Evolutionary conservation across 2,329 filamentous ascomycete species (phyloP).

Genomic region (Fonsecaea nubica): DNA sequence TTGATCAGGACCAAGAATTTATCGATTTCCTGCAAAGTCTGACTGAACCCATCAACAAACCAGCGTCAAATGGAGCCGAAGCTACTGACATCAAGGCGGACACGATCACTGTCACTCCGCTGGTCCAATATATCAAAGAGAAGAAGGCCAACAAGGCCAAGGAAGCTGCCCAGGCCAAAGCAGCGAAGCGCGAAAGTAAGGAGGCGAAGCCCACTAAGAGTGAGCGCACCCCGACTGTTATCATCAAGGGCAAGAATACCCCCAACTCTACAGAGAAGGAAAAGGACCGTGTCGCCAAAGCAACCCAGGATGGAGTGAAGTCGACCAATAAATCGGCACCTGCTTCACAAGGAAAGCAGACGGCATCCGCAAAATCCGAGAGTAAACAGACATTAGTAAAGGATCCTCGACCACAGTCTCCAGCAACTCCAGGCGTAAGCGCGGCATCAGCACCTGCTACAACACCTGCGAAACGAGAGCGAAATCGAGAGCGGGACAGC

Average conservation of each 20-base stretch:
- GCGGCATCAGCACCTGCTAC: conserved; percentile 39
- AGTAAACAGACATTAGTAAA: conserved; percentile 42
- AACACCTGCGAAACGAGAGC: conserved; percentile 56
- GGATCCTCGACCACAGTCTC: conserved; percentile 34
- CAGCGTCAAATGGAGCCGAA: conserved; percentile 57
- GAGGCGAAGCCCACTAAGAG: conserved; percentile 61
- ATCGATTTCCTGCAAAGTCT: conserved; percentile 89
- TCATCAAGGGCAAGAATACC: conserved; percentile 42
- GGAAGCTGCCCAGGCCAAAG: conserved; percentile 44
- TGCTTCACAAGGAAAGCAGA: conserved; percentile 43
- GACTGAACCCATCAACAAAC: conserved; percentile 72
- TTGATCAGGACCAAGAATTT: conserved; percentile 95
- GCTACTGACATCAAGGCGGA: conserved; percentile 60
- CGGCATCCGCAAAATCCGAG: conserved; percentile 22
- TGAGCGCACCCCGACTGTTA: conserved; percentile 48
- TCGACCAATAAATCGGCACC: conserved; percentile 59
- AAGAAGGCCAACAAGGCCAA: conserved; percentile 81
- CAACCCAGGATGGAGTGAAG: conserved; percentile 67
- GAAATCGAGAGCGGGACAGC: conserved; percentile 62
- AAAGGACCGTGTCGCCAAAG: conserved; percentile 57
- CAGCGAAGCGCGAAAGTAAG: conserved; percentile 67
- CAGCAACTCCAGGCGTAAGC: conserved; percentile 42
- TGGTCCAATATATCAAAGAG: conserved; percentile 88
- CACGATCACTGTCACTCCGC: conserved; percentile 79
- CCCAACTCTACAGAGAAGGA: conserved; percentile 16